Conservation (phyloP, 2,329 filamentous ascomycete species). For the Ophiostoma sp. region DNA sequence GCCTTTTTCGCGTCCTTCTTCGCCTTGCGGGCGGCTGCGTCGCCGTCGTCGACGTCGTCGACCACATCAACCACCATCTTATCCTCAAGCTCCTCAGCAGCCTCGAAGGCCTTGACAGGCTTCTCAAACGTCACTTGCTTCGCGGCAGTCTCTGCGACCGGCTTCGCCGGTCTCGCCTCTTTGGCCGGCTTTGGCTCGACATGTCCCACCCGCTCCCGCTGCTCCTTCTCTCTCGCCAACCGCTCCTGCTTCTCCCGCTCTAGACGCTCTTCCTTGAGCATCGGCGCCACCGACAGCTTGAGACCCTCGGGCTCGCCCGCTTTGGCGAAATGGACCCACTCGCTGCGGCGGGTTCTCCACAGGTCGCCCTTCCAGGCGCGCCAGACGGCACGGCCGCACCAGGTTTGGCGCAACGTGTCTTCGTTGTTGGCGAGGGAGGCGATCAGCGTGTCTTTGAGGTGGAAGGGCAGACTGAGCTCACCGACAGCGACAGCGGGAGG, state of each 20-base stretch:
- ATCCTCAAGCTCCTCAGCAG: slow-evolving; percentile 9
- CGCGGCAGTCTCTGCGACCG: not conserved
- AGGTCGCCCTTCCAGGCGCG: slow-evolving; percentile 58
- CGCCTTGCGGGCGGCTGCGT: not conserved
- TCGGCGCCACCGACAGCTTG: slow-evolving; percentile 40
- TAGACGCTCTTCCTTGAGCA: slow-evolving; percentile 26
- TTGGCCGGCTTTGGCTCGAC: not conserved
- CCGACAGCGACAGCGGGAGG: slow-evolving; percentile 41
- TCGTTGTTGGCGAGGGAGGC: slow-evolving; percentile 50
- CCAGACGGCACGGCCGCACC: slow-evolving; percentile 59
- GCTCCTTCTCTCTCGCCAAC: not conserved
- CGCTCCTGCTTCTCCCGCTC: slow-evolving; percentile 8
- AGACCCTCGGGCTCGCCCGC: slow-evolving; percentile 46
- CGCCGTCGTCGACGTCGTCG: not conserved
- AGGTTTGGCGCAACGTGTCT: slow-evolving; percentile 51
- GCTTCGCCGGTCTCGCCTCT: not conserved
- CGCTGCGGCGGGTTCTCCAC: slow-evolving; percentile 54
- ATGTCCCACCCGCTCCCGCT: not conserved
- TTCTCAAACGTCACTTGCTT: not conserved
- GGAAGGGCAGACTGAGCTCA: slow-evolving; percentile 48
- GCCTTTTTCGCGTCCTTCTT: slow-evolving; percentile 13
- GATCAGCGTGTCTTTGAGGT: slow-evolving; percentile 59
- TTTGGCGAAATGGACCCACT: slow-evolving; percentile 60
- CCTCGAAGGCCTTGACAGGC: slow-evolving; percentile 1
- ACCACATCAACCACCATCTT: slow-evolving; percentile 16